These are phyloP conservation scores for Cardamine chenopodiifolia DNA, from an alignment of 345 rosid species.

Conservation along the genomic window DNA sequence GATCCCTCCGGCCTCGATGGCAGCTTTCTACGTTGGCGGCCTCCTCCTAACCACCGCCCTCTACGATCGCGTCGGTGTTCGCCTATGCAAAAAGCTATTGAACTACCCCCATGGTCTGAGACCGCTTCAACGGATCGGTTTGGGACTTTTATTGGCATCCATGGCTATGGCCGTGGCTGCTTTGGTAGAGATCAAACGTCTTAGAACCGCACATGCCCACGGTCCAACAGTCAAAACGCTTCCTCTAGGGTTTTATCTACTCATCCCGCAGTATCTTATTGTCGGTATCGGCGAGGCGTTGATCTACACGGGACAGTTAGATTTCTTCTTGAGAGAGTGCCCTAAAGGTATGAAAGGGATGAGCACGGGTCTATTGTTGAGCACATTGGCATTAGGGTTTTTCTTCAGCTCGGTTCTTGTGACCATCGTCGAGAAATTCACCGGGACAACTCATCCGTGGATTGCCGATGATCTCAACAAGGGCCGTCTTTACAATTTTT, in stretches of 20 bases:
- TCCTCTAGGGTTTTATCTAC: conserved; percentile 78
- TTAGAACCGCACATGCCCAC: conserved; percentile 48
- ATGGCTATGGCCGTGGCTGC: conserved; percentile 78
- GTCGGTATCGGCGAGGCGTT: conserved; percentile 94
- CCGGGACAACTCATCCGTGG: conserved; percentile 63
- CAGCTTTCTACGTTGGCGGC: conserved; percentile 81
- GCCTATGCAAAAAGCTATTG: conserved; percentile 53
- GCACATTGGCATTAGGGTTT: conserved; percentile 87
- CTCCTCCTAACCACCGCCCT: conserved; percentile 82
- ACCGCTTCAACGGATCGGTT: conserved; percentile 79
- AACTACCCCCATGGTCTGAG: conserved; percentile 77
- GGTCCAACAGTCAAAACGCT: conserved; percentile 49
- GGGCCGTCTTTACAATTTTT: conserved; percentile 81
- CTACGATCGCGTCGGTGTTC: conserved; percentile 68
- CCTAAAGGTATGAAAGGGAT: conserved; percentile 99
- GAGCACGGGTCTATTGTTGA: conserved; percentile 88
- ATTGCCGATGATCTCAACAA: conserved; percentile 77
- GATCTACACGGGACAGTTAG: conserved; percentile 82
- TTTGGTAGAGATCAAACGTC: conserved; percentile 64
- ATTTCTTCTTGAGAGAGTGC: conserved; percentile 90
- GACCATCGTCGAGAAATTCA: conserved; percentile 67
- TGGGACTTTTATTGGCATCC: conserved; percentile 62
- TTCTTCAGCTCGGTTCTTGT: conserved; percentile 80
- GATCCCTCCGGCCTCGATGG: conserved; percentile 76
- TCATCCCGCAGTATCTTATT: conserved; percentile 76